Conservation (phyloP, 163 green algal genomes). For the Chlorella variabilis region DNA sequence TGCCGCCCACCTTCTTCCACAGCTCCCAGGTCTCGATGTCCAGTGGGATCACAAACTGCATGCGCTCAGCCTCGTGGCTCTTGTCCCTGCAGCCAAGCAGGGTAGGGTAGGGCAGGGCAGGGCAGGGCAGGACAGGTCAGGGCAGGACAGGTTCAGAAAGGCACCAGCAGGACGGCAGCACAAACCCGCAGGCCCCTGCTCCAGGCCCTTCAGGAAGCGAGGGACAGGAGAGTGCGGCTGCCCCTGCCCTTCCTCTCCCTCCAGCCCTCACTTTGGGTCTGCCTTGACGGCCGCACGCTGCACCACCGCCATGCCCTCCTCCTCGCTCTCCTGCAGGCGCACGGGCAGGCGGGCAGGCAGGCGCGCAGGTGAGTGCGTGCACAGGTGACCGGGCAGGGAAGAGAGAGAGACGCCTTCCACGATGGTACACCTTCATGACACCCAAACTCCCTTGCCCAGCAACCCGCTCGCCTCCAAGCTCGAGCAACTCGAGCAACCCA, state of each 20-base stretch:
- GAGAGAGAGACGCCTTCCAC: too few species aligned
- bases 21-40: constrained; percentile 68
- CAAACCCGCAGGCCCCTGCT: not conserved
- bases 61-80: constrained; percentile 34
- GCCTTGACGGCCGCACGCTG: not conserved
- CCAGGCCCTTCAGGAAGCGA: too few species aligned
- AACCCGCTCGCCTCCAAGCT: too few species aligned
- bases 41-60: constrained; percentile 63
- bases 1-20: constrained; percentile 51
- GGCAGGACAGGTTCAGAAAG: not conserved
- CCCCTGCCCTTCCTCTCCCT: not conserved
- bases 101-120: too few species aligned
- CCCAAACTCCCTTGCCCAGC: too few species aligned
- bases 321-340: not conserved
- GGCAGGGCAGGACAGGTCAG: too few species aligned
- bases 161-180: not conserved
- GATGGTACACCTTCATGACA: too few species aligned
- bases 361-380: too few species aligned
- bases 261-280: constrained; percentile 7
- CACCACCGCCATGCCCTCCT: constrained; percentile 31
- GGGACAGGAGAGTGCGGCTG: not conserved
- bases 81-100: constrained; percentile 16
- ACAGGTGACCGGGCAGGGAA: too few species aligned
- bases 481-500: too few species aligned
- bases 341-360: not conserved